phyloP scores from a whole-genome alignment of 2,329 filamentous ascomycete genomes.

The Cladorrhinum sp. region DNA sequence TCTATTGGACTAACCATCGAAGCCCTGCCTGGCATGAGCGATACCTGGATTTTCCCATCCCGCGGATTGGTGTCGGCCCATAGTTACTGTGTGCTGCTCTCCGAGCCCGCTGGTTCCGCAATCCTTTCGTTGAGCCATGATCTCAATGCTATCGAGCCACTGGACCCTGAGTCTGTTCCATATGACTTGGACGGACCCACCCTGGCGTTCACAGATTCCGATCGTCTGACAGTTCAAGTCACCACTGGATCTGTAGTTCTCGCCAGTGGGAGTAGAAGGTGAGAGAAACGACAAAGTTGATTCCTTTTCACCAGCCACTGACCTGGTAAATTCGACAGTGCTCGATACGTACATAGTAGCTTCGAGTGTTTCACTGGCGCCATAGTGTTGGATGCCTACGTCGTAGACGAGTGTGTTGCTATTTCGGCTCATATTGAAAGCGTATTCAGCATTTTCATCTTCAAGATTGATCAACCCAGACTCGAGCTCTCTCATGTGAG shows the following conservation, averaged over 20 bases:
- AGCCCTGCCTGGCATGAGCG: constrained; percentile 46
- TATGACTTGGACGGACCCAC: constrained; percentile 56
- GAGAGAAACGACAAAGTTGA: not conserved
- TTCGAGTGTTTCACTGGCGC: constrained; percentile 9
- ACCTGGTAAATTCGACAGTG: constrained; percentile 7
- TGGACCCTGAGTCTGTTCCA: constrained; percentile 38
- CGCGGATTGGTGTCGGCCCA: constrained; percentile 21
- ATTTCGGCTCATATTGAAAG: constrained; percentile 41
- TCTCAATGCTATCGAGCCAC: constrained; percentile 44
- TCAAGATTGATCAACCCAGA: constrained; percentile 35
- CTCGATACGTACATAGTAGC: constrained; percentile 10
- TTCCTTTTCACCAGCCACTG: not conserved
- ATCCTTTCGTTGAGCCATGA: constrained; percentile 49
- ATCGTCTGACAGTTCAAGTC: constrained; percentile 49
- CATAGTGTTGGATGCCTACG: constrained; percentile 42
- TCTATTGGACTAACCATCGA: constrained; percentile 60
- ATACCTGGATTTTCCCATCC: constrained; percentile 51
- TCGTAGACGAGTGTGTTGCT: constrained; percentile 38
- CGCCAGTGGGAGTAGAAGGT: constrained; percentile 36
- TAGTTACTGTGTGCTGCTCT: constrained; percentile 43
- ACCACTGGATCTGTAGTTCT: constrained; percentile 49
- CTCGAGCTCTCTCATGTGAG: constrained; percentile 28
- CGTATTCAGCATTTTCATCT: constrained; percentile 39
- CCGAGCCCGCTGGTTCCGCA: constrained; percentile 48
- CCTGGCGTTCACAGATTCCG: constrained; percentile 41